These are phyloP conservation scores for Eutrema yunnanense DNA, from an alignment of 345 rosid species.

Conservation along the genomic window DNA sequence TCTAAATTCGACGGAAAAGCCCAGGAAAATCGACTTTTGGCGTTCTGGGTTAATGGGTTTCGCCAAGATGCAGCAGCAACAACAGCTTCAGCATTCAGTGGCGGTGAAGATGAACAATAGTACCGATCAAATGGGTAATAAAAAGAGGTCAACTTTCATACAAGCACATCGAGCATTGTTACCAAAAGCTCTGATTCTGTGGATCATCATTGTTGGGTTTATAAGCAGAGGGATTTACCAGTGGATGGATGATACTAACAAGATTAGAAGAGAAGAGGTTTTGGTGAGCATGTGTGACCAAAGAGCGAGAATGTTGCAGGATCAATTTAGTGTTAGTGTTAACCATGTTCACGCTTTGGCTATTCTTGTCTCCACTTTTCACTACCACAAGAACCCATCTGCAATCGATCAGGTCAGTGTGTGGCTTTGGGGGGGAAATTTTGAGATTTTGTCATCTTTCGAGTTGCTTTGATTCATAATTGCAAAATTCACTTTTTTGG, in stretches of 20 bases:
- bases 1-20: background rate
- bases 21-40: conserved; percentile 20
- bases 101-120: conserved; percentile 42
- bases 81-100: conserved; percentile 49
- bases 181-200: conserved; percentile 50
- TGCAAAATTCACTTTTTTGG: conserved; percentile 12
- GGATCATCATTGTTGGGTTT: conserved; percentile 45
- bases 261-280: conserved; percentile 68
- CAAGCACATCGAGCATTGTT: conserved; percentile 65
- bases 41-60: conserved; percentile 48
- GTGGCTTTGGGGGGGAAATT: background rate
- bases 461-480: background rate
- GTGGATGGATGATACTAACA: conserved; percentile 54
- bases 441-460: background rate
- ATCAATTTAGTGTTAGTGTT: conserved; percentile 94
- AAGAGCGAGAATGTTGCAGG: conserved; percentile 96
- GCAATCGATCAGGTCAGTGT: conserved; percentile 89
- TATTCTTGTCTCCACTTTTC: conserved; percentile 93
- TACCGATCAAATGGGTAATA: conserved; percentile 48
- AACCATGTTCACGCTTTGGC: conserved; percentile 99
- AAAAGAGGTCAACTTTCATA: conserved; percentile 64
- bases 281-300: conserved; percentile 90
- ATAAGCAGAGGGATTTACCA: conserved; percentile 43
- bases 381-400: conserved; percentile 86
- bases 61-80: conserved; percentile 44